Conservation (phyloP, 306 rosid species). For the Geum urbanum region DNA sequence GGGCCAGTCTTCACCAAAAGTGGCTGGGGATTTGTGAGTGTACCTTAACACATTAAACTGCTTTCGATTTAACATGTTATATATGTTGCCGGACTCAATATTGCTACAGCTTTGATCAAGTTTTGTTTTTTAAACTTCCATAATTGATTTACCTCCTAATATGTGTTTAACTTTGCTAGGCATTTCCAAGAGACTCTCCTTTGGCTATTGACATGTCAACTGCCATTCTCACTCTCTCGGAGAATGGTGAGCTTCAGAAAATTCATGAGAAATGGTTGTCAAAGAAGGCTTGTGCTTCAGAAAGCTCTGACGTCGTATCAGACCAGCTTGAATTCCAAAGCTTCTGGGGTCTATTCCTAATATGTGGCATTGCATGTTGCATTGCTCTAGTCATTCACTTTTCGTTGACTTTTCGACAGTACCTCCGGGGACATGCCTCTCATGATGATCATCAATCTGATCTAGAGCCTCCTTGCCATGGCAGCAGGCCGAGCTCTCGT, state of each 20-base stretch:
- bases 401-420: conserved; percentile 21
- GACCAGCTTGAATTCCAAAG: conserved; percentile 37
- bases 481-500: background rate
- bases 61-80: no score
- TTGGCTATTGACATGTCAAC: conserved; percentile 43
- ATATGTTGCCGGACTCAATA: background rate
- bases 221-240: conserved; percentile 41
- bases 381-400: conserved; percentile 27
- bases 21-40: conserved; percentile 59
- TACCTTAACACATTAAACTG: background rate
- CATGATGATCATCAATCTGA: conserved; percentile 13
- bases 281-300: conserved; percentile 26
- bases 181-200: conserved; percentile 50
- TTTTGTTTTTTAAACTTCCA: no score
- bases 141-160: no score
- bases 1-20: conserved; percentile 48
- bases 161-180: conserved; percentile 24
- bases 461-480: conserved; percentile 1
- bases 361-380: conserved; percentile 27
- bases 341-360: conserved; percentile 43
- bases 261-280: conserved; percentile 45
- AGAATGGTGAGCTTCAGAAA: conserved; percentile 38
- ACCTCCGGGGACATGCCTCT: conserved; percentile 16
- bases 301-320: background rate
- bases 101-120: background rate